Conservation (phyloP, 257 asterid species). For the Solanum piurae region DNA sequence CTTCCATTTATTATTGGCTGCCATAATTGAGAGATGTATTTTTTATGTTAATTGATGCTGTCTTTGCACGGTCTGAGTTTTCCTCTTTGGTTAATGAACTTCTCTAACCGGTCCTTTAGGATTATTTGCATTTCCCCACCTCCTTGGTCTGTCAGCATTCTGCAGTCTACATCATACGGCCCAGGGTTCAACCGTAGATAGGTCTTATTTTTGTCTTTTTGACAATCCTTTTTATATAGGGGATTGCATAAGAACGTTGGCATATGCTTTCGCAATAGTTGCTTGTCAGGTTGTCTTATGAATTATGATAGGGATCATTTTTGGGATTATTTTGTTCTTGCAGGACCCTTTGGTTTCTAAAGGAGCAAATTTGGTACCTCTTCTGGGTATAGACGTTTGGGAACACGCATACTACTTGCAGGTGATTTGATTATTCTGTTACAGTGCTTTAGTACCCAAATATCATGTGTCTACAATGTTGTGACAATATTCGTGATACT, state of each 20-base stretch:
- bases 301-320: background rate
- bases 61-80: background rate
- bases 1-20: background rate
- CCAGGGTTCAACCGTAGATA: background rate
- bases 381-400: slow-evolving; percentile 78
- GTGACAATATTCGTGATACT: background rate
- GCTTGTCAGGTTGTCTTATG: background rate
- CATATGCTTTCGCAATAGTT: background rate
- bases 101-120: background rate
- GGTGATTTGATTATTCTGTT: slow-evolving; percentile 23
- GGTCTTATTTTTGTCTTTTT: background rate
- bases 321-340: background rate
- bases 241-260: background rate
- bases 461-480: background rate
- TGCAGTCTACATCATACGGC: background rate
- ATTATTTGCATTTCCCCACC: background rate
- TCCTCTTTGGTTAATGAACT: background rate
- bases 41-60: background rate
- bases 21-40: background rate
- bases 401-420: slow-evolving; percentile 84
- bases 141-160: background rate
- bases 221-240: background rate
- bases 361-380: slow-evolving; percentile 59
- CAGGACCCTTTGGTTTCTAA: slow-evolving; percentile 76
- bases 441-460: background rate